Conservation (phyloP, 2,329 filamentous ascomycete genomes). For the Hypoxylon sp. region DNA sequence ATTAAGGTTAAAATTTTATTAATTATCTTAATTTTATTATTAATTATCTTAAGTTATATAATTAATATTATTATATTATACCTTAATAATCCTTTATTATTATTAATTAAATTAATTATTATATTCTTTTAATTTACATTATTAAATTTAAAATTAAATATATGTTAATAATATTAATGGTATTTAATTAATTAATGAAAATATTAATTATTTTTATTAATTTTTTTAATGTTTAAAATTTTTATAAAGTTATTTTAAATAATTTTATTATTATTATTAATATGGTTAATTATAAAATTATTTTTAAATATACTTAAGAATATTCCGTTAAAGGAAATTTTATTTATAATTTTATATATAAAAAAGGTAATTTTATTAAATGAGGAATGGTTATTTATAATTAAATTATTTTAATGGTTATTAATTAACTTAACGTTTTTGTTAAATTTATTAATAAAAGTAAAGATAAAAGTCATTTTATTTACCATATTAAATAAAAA, state of each 20-base stretch:
- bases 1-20: too few species aligned
- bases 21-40: too few species aligned
- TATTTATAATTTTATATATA: background rate
- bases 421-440: background rate
- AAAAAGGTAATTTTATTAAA: too few species aligned
- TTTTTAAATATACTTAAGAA: background rate
- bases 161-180: background rate
- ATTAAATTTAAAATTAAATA: background rate
- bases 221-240: background rate
- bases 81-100: slow-evolving; percentile 1
- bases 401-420: background rate
- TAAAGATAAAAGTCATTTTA: background rate
- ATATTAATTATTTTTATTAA: background rate
- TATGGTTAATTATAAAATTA: background rate
- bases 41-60: too few species aligned
- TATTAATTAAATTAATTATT: background rate
- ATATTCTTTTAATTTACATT: background rate
- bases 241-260: background rate
- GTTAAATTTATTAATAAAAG: background rate
- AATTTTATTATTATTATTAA: background rate
- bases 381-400: background rate
- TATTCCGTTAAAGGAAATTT: background rate
- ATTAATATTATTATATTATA: background rate
- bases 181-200: background rate
- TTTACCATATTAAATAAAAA: background rate